phyloP scores from a whole-genome alignment of 225 moss, liverwort and hornwort species.

The Straminergon stramineum region DNA sequence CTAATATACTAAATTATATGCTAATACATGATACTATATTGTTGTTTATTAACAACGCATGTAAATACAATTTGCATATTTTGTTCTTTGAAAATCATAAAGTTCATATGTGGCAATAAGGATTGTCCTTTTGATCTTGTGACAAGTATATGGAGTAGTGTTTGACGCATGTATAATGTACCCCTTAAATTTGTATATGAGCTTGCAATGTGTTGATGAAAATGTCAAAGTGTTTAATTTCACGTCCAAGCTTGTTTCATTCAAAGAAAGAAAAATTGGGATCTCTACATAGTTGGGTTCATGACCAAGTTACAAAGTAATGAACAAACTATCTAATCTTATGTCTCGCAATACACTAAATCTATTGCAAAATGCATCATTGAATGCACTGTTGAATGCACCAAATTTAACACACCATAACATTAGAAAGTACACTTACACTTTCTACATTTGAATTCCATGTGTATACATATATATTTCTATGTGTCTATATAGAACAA shows the following conservation, averaged over 20 bases:
- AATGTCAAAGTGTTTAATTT: neutral
- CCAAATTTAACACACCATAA: neutral
- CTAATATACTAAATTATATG: neutral
- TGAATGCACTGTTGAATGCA: neutral
- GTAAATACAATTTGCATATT: neutral
- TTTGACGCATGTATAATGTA: neutral
- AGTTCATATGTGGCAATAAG: neutral
- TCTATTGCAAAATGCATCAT: accelerated
- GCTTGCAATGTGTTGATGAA: neutral
- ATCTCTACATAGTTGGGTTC: neutral
- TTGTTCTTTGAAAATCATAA: neutral
- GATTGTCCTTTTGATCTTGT: neutral
- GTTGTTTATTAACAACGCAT: neutral
- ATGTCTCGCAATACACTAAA: neutral
- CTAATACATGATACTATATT: neutral
- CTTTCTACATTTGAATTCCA: neutral
- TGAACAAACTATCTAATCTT: neutral
- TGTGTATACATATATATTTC: too few species aligned
- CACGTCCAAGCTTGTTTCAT: accelerated
- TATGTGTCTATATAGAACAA: neutral
- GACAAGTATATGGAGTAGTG: neutral
- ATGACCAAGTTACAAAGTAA: neutral
- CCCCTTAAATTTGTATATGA: neutral
- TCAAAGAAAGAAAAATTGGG: neutral
- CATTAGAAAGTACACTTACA: neutral